Evolutionary conservation across 345 rosid genomes (phyloP).

Genomic region (Dipteronia dyeriana): DNA sequence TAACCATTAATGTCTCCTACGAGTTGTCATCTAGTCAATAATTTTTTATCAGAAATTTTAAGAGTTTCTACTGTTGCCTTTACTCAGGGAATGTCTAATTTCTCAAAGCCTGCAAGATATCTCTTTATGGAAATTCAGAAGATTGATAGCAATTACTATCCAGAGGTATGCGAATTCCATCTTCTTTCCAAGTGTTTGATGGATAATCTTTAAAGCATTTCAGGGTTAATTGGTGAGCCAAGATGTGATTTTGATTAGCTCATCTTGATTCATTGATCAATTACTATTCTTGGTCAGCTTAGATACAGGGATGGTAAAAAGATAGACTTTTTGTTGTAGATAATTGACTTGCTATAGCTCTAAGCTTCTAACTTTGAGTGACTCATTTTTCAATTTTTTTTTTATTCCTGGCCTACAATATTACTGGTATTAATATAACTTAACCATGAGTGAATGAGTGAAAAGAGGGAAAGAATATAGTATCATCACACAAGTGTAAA

Average conservation of each 20-base stretch:
- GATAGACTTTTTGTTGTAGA: neutral
- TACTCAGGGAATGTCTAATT: conserved; percentile 60
- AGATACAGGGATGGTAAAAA: neutral
- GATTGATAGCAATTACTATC: conserved; percentile 67
- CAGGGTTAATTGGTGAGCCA: too few species aligned
- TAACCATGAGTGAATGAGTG: neutral
- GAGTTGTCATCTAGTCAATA: neutral
- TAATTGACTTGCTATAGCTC: neutral
- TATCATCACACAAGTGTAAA: too few species aligned
- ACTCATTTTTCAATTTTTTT: neutral
- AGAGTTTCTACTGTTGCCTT: conserved; percentile 24
- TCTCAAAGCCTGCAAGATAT: conserved; percentile 63
- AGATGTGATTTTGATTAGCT: neutral
- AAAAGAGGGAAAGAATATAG: neutral
- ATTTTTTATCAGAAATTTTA: neutral
- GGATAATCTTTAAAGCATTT: neutral
- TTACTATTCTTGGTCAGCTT: too few species aligned
- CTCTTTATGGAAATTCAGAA: conserved; percentile 69
- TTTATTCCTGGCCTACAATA: neutral
- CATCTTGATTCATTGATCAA: too few species aligned
- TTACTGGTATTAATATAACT: neutral
- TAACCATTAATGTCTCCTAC: neutral
- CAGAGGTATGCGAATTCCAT: conserved; percentile 44
- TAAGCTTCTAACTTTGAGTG: neutral
- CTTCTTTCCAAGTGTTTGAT: neutral